Evolutionary conservation across 1,284 basidiomycete genomes (phyloP), one percentile per base, ranked within the genome.

Genomic region (Cryptococcus hybrid): DNA sequence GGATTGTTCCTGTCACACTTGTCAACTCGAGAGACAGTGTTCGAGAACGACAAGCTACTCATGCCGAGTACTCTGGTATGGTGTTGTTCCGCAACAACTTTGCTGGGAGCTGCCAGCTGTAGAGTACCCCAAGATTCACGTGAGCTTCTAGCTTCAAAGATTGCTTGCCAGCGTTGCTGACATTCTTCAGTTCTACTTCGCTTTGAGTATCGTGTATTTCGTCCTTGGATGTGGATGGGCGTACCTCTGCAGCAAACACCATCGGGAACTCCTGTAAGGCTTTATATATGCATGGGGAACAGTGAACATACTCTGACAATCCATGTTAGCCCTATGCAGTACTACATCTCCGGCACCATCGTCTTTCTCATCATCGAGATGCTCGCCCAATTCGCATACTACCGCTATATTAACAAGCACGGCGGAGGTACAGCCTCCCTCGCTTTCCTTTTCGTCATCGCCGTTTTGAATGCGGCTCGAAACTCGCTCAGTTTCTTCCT

Each of bases 81-180:
- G 88, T 98, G 46, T 80, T 88, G 47, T 99, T 98, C 82, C 84
- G 84, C 67, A 98, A 97, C 76, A 86, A 83, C 2, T 98, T 98
- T 74, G 80, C 88, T 42, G 95, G 95, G 85, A 90, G 74, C 82
- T 99, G 15, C 85, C 95, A 3, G 93, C 94, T 3, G 85, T 89
- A 2, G 95, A 99, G 75, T 96, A 97, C 74, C 95, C 95, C n/a
- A 99, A 99, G 84, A 89, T 98, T 69, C 88, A 85, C 61, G 92
- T 95, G 74, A 72, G 89, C 80, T 11, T 9, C 8, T 35, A 30
- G 8, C 8, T 38, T 46, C 8, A 8, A 12, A 24, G 9, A 51
- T 24, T 11, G n/a, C 9, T 18, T 18, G 18, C 18, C 18, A 18
- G n/a, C 18, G 12, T 40, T 24, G 52, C 53, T 55, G 45, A 55